Conservation (phyloP, 2,329 filamentous ascomycete genomes). For the Exophiala oligosperma region DNA sequence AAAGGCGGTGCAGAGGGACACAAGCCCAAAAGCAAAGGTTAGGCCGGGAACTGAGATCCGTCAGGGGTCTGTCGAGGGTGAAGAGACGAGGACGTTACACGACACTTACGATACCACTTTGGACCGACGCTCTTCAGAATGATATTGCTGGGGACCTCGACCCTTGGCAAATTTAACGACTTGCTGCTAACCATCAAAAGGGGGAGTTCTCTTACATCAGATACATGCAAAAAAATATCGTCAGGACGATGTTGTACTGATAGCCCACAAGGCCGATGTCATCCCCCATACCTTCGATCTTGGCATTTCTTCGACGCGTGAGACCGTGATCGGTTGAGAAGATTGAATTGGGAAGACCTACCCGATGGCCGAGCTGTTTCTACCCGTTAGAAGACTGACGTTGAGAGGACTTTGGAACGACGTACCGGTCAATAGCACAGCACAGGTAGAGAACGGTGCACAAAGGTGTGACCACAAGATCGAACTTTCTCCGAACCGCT, state of each 20-base stretch:
- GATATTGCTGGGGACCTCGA: conserved; percentile 63
- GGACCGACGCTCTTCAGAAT: conserved; percentile 51
- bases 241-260: conserved; percentile 39
- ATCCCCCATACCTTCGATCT: conserved; percentile 44
- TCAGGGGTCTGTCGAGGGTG: not conserved
- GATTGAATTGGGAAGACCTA: not conserved
- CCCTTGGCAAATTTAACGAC: conserved; percentile 38
- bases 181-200: conserved; percentile 45
- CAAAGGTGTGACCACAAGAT: conserved; percentile 22
- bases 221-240: conserved; percentile 49
- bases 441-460: conserved; percentile 26
- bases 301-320: conserved; percentile 21
- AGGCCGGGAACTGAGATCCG: conserved; percentile 26
- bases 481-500: conserved; percentile 23
- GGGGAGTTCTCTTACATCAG: conserved; percentile 20
- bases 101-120: conserved; percentile 39
- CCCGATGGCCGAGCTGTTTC: conserved; percentile 1
- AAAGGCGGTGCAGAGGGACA: conserved; percentile 49
- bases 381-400: not conserved
- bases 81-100: not conserved
- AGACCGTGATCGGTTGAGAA: conserved; percentile 8
- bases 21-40: conserved; percentile 34
- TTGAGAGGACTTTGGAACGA: not conserved
- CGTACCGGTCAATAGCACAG: conserved; percentile 22
- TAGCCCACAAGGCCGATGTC: conserved; percentile 50